Percentiles rank a stretch among this genome's conserved stretches.
Evolutionary conservation across 495 filamentous ascomycete species (phyloP).

Genomic region (Thermochaetoides thermophila): DNA sequence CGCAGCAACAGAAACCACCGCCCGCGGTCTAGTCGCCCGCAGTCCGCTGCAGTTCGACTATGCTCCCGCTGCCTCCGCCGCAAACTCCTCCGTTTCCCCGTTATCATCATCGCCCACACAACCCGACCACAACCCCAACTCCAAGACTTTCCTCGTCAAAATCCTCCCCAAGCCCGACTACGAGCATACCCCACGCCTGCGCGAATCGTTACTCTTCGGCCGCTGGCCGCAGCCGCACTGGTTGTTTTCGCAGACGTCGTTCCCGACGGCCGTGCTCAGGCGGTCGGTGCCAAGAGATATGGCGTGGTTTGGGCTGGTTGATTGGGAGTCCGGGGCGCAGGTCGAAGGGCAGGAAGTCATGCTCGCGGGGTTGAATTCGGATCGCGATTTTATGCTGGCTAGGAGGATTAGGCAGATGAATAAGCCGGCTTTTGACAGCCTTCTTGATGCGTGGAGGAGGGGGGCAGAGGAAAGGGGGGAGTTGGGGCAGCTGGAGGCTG

Average conservation of each 20-base stretch:
- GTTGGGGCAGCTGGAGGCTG: no score
- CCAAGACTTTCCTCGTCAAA: conserved; percentile 23
- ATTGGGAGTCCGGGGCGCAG: no score
- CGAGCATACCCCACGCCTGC: conserved; percentile 20
- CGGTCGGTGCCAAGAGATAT: conserved; percentile 20
- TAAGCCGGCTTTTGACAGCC: no score
- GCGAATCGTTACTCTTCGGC: conserved; percentile 26
- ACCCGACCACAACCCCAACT: not conserved
- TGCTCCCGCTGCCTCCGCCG: no score
- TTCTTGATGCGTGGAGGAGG: no score
- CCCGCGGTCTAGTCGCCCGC: conserved; percentile 10
- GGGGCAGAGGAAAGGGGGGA: no score
- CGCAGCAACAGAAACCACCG: conserved; percentile 12
- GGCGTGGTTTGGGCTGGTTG: conserved; percentile 23
- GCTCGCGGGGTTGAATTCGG: no score
- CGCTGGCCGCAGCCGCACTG: conserved; percentile 21
- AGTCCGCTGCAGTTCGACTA: conserved; percentile 17
- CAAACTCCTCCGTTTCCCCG: no score
- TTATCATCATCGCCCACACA: no score
- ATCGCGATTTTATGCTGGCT: no score
- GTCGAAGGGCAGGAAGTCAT: no score
- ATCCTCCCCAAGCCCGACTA: conserved; percentile 22
- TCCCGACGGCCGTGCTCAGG: conserved; percentile 19
- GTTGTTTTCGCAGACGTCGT: conserved; percentile 7
- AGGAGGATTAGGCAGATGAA: no score